Evolutionary conservation across 2,329 filamentous ascomycete species (phyloP), one percentile per base, ranked within the genome.

Genomic region (Penicillium glabrum): DNA sequence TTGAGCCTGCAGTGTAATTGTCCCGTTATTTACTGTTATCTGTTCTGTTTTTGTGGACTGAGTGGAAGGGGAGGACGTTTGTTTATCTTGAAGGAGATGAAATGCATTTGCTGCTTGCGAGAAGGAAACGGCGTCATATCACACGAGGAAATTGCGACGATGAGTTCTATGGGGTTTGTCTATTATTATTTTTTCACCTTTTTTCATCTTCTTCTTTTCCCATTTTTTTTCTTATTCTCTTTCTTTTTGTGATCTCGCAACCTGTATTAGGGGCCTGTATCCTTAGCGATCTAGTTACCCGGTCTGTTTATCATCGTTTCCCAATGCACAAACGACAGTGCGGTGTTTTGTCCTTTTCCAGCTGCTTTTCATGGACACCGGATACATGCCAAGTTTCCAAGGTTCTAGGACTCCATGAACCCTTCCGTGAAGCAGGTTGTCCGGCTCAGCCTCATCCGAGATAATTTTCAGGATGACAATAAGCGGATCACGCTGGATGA

Each of bases 131-230:
- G 61, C 58, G 56, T 61, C 49, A 19, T 56, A 46, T 54, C 56
- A 60, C 47, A 61, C 33, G 58, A 60, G 58, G 63, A 64, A 60
- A 61, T 64, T 65, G 62, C 54, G 59, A 60, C 45, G 54, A 61
- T 57, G 55, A 56, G 41, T 55, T 51, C 35, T 39, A 54, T 43
- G 58, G 60, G 57, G 39, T 41, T 50, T 50, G 13, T 44, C 41
- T 43, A 31, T 21, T 33, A 26, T 24, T 27, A 41, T 51, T 46
- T 43, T 43, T 46, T 41, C 8, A 35, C 7, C 11, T 48, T 48
- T 51, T 31, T 26, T 51, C 31, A 31, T 44, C 14, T 4, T 19
- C 3, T 51, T 14, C 33, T 48, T 47, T 31, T 29, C 23, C 19
- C 19, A 24, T 14, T 39, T 27, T 26, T 26, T 23, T 52, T 33